phyloP scores from a whole-genome alignment of 805 yeast genomes.

The Candida insectalens region DNA sequence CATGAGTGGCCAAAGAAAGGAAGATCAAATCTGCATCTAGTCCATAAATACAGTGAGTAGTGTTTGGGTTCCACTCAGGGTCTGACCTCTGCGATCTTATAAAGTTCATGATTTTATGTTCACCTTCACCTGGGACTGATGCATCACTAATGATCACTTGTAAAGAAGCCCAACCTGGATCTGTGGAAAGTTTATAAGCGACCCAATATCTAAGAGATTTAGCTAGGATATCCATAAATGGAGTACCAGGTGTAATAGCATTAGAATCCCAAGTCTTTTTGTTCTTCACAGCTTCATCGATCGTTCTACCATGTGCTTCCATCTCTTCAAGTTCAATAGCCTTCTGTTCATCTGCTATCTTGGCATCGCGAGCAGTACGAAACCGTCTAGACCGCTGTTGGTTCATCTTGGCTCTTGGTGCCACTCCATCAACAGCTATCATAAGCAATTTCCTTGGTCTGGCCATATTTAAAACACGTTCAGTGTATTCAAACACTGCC shows the following conservation, averaged over 20 bases:
- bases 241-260: slow-evolving; percentile 98
- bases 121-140: slow-evolving; percentile 99
- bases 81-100: slow-evolving; percentile 84
- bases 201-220: slow-evolving; percentile 82
- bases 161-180: slow-evolving; percentile 87
- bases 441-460: slow-evolving; percentile 85
- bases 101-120: slow-evolving; percentile 95
- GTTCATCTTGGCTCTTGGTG: slow-evolving; percentile 97
- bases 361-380: slow-evolving; percentile 85
- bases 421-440: slow-evolving; percentile 99
- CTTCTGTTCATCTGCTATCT: slow-evolving; percentile 63
- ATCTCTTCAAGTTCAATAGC: slow-evolving; percentile 49
- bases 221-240: slow-evolving; percentile 90
- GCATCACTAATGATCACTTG: slow-evolving; percentile 93
- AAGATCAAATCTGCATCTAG: slow-evolving; percentile 96
- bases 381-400: slow-evolving; percentile 93
- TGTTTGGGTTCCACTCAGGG: slow-evolving; percentile 83
- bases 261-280: slow-evolving; percentile 90
- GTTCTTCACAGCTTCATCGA: slow-evolving; percentile 65
- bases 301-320: slow-evolving; percentile 58
- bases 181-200: slow-evolving; percentile 75
- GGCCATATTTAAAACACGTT: slow-evolving; percentile 86
- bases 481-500: slow-evolving; percentile 88
- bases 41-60: slow-evolving; percentile 94
- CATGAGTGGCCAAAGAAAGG: slow-evolving; percentile 94